Evolutionary conservation across 176 grass and related monocot genomes (phyloP).

Genomic region (Thalia dealbata): DNA sequence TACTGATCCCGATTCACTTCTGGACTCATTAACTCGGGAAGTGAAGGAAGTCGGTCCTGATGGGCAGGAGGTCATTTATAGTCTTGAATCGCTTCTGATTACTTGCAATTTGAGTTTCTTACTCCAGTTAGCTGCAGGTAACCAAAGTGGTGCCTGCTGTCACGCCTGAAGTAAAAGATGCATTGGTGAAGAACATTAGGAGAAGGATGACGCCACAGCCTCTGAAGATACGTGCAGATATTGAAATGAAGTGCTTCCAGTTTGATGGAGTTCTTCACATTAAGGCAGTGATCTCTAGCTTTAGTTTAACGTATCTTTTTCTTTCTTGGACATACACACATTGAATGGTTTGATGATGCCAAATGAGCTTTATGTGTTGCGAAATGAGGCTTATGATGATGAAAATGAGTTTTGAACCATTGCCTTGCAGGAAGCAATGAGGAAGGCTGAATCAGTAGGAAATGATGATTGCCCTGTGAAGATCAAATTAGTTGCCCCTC

Average conservation of each 20-base stretch:
- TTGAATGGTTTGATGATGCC: not conserved
- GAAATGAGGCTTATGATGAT: not conserved
- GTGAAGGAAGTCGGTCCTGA: slow-evolving; percentile 18
- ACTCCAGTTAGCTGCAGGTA: slow-evolving; percentile 8
- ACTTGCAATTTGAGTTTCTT: not conserved
- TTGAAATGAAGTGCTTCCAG: slow-evolving; percentile 30
- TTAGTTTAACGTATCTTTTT: not conserved
- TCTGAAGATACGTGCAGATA: slow-evolving; percentile 30
- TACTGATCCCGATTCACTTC: slow-evolving; percentile 17
- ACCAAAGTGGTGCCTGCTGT: slow-evolving; percentile 5
- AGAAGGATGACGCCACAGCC: slow-evolving; percentile 28
- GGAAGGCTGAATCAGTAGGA: slow-evolving; percentile 24
- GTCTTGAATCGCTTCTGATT: not conserved
- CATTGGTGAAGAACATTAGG: slow-evolving; percentile 17
- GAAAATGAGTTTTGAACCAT: not conserved
- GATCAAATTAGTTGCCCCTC: slow-evolving; percentile 27
- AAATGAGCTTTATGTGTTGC: not conserved
- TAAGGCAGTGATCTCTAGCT: not conserved
- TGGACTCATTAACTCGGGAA: slow-evolving; percentile 9
- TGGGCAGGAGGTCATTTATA: slow-evolving; percentile 14
- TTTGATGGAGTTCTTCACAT: slow-evolving; percentile 33
- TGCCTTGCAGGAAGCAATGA: slow-evolving; percentile 21
- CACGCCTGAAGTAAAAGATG: slow-evolving; percentile 13
- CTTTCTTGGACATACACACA: not conserved
- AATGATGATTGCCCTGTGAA: slow-evolving; percentile 25